Evolutionary conservation across 164 flowering plant genomes (phyloP), one percentile per base, ranked within the genome.

Genomic region (Stephania yunnanensis): DNA sequence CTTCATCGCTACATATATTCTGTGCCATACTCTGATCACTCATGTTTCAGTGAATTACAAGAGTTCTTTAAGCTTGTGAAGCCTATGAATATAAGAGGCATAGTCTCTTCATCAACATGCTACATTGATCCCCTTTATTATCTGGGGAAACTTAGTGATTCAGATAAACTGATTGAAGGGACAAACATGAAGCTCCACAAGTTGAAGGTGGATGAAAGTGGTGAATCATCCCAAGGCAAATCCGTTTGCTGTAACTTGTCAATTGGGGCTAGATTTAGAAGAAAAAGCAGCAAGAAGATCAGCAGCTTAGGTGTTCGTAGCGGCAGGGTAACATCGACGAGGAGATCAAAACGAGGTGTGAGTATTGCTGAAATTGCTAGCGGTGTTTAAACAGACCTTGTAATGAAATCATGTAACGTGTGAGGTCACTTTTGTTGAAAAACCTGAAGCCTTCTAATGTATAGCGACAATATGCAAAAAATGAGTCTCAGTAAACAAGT

Each of bases 1-100:
- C 67, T 83, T 71, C 87, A 89, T 71, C 73, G 82, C 53, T 84
- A 85, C 82, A 83, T 89, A 3, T 94, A 84, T 79, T 74, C 91
- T 19, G 86, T 91, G 68, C 88, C 87, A 5, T 94, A 94, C 83
- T 92, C 98, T 29, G 93, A 91, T 73, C 98, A 92, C 78, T 87
- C 97, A 10, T 90, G 93, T 84, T 92, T 81, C 76, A 15, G 73
- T 48, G 98, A 94, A 83, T 82, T 94, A 75, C 77, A 81, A 73
- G 91, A 88, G 19, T 90, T 94, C 46, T 71, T 92, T 67, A 77
- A 86, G 85, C 85, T 89, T 80, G 83, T 90, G 65, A 82, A 83
- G 68, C 98, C 98, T 25, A 74, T 76, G 31, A 85, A 76, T 75
- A 77, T 94, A 70, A 88, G 76, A 77, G 96, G 95, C 75, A 92